phyloP scores from a whole-genome alignment of 1,139 yeast genomes.

The Blastobotrys capitulatus region DNA sequence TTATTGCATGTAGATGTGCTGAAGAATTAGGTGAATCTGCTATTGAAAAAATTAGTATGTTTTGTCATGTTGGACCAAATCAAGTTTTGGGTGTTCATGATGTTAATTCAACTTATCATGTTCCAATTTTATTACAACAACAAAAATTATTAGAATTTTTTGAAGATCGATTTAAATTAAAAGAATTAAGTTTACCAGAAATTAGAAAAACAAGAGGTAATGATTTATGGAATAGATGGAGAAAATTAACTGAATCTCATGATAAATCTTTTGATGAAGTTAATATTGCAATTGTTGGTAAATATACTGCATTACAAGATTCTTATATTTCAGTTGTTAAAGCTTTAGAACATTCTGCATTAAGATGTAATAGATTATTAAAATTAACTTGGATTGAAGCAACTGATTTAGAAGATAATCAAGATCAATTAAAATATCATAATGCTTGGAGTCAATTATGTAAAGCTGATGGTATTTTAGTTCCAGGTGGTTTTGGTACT shows the following conservation, averaged over 20 bases:
- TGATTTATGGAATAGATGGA: constrained; percentile 72
- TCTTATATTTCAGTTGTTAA: constrained; percentile 92
- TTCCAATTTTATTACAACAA: constrained; percentile 83
- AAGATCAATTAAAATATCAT: constrained; percentile 74
- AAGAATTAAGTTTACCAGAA: constrained; percentile 45
- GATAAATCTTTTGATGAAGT: constrained; percentile 84
- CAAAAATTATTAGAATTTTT: constrained; percentile 80
- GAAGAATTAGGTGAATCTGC: constrained; percentile 76
- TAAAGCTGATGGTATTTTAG: constrained; percentile 93
- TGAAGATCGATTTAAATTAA: constrained; percentile 59
- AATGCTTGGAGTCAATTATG: constrained; percentile 94
- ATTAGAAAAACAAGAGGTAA: constrained; percentile 62
- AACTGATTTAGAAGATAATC: constrained; percentile 69
- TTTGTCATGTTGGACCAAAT: constrained; percentile 96
- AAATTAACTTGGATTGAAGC: constrained; percentile 96
- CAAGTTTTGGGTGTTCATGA: constrained; percentile 97
- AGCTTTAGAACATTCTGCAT: constrained; percentile 90
- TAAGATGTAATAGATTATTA: constrained; percentile 79
- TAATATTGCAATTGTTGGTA: constrained; percentile 94
- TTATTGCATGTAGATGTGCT: constrained; percentile 96
- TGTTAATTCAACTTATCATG: constrained; percentile 95
- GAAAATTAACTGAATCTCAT: constrained; percentile 62
- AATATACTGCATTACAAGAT: constrained; percentile 92
- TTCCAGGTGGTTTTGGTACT: constrained; percentile 97
- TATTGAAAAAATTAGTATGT: constrained; percentile 94